A percentile compares a stretch with the other conserved stretches of the same genome.
These are phyloP conservation scores for Gossypium anomalum DNA, from an alignment of 345 rosid species.

Conservation along the genomic window DNA sequence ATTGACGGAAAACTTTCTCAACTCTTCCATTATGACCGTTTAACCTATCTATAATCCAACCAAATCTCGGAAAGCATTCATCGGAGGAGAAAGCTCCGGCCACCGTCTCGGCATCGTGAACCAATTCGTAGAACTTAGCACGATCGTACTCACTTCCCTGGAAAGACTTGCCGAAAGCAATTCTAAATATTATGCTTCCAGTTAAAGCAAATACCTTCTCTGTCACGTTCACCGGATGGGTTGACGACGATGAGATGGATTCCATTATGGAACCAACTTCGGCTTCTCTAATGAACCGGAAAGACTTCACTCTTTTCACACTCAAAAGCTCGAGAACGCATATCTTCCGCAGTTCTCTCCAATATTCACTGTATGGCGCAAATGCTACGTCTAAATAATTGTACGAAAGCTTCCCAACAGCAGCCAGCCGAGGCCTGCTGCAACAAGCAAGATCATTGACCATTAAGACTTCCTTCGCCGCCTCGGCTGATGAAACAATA, in stretches of 20 bases:
- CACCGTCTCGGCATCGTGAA: conserved; percentile 24
- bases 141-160: conserved; percentile 30
- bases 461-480: conserved; percentile 35
- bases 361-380: conserved; percentile 28
- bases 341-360: conserved; percentile 31
- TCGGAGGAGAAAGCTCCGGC: conserved; percentile 26
- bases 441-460: conserved; percentile 32
- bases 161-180: conserved; percentile 30
- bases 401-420: conserved; percentile 26
- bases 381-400: conserved; percentile 32
- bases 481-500: conserved; percentile 39
- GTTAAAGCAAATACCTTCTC: conserved; percentile 20
- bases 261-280: conserved; percentile 26
- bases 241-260: conserved; percentile 18
- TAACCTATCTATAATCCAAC: conserved; percentile 35
- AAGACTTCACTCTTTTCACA: conserved; percentile 32
- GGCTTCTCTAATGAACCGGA: conserved; percentile 31
- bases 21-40: conserved; percentile 28
- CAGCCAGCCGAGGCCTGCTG: conserved; percentile 30
- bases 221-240: conserved; percentile 20
- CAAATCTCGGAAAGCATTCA: conserved; percentile 33
- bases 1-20: conserved; percentile 28
- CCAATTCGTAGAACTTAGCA: conserved; percentile 21
- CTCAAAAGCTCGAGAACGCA: conserved; percentile 32
- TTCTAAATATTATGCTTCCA: conserved; percentile 23